Evolutionary conservation across 179 eudicot species (phyloP).

Genomic region (Gypsophila paniculata): DNA sequence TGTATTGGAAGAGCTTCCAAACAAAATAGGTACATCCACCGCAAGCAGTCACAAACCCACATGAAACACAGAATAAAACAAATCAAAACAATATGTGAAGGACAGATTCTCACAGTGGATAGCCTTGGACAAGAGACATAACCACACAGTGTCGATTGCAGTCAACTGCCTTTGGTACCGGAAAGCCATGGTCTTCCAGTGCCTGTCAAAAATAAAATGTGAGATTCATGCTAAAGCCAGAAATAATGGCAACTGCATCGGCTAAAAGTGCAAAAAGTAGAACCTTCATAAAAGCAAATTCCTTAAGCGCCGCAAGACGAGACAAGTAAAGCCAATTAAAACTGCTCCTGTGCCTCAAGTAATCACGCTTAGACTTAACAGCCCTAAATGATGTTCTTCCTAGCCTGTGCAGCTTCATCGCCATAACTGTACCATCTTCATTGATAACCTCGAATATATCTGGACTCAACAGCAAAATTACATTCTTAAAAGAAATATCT

Average conservation of each 20-base stretch:
- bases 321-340: constrained; percentile 88
- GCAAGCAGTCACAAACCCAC: background rate
- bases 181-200: constrained; percentile 78
- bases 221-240: constrained; percentile 12
- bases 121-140: constrained; percentile 92
- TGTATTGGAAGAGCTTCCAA: background rate
- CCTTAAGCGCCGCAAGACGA: constrained; percentile 91
- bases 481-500: background rate
- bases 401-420: constrained; percentile 90
- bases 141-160: constrained; percentile 95
- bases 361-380: constrained; percentile 94
- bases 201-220: constrained; percentile 46
- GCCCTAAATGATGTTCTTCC: constrained; percentile 96
- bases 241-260: background rate
- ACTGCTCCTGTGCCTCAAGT: constrained; percentile 80
- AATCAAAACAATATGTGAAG: background rate
- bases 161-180: constrained; percentile 90
- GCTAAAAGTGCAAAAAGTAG: constrained; percentile 1
- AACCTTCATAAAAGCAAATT: constrained; percentile 98
- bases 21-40: constrained; percentile 11
- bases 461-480: constrained; percentile 18
- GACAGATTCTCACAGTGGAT: constrained; percentile 72
- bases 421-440: constrained; percentile 85
- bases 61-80: background rate
- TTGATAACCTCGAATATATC: constrained; percentile 92